Evolutionary conservation across 257 asterid species (phyloP), one percentile per base, ranked within the genome.

Genomic region (Ophiorrhiza pumila): DNA sequence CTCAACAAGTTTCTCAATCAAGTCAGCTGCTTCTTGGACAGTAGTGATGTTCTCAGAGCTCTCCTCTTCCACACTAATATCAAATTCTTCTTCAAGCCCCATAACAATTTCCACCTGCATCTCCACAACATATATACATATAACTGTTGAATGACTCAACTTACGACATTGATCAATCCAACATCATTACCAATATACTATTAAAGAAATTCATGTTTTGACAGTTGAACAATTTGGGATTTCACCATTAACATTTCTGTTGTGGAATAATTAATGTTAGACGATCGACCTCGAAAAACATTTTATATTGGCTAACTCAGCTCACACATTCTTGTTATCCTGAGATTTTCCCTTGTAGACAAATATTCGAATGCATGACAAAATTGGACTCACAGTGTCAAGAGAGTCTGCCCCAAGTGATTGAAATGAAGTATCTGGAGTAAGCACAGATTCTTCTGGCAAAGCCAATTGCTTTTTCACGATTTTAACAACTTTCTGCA

Each of bases 61-160:
- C 76, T 88, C 95, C 35, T 91, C 96, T 68, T 88, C 95, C 79
- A 91, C 91, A 0, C 61, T 83, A 47, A 91, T 91, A 32, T 80
- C 83, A 55, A 91, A 91, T 74, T 79, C 91, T 69, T 88, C 93
- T 79, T 91, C 96, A 20, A 91, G 78, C 71, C 88, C 89, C 96
- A 91, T 88, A 5, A 91, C 97, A 25, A 91, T 91, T 31, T 91
- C 97, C 75, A 91, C 95, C 96, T 91, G 89, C 70, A 35, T 22
- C 22, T 7, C 45, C 45, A 37, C 71, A 79, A 69, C 42, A 32
- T 29, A n/a, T n/a, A n/a, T n/a, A n/a, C n/a, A n/a, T n/a, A n/a
- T n/a, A n/a, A n/a, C n/a, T n/a, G n/a, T n/a, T n/a, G n/a, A n/a
- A n/a, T n/a, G n/a, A n/a, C n/a, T n/a, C 42, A 12, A 0, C 17